phyloP scores from a whole-genome alignment of 176 grass and related monocot genomes.

The maize (Zea mays) region Zm-B73-REFERENCE-NAM-5.0 NC_050103.1:93319501-93320000 shows the following conservation, averaged over 20 bases:
- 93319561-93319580: neutral
- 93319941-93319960: constrained; percentile 62
- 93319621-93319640: neutral
- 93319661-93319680: neutral
- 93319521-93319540: neutral
- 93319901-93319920: neutral
- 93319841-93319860: neutral
- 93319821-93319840: neutral
- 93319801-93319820: neutral
- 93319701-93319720: neutral
- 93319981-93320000: constrained; percentile 49
- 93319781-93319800: neutral
- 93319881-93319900: neutral
- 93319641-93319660: neutral
- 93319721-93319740: neutral
- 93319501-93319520: neutral
- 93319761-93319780: neutral
- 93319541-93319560: neutral
- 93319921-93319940: neutral
- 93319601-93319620: neutral
- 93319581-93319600: neutral
- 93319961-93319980: constrained; percentile 58
- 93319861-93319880: neutral
- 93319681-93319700: no score
- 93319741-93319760: constrained; percentile 1